Evolutionary conservation across 768 basidiomycete genomes (phyloP).

Genomic region (Leucogyrophana mollusca): DNA sequence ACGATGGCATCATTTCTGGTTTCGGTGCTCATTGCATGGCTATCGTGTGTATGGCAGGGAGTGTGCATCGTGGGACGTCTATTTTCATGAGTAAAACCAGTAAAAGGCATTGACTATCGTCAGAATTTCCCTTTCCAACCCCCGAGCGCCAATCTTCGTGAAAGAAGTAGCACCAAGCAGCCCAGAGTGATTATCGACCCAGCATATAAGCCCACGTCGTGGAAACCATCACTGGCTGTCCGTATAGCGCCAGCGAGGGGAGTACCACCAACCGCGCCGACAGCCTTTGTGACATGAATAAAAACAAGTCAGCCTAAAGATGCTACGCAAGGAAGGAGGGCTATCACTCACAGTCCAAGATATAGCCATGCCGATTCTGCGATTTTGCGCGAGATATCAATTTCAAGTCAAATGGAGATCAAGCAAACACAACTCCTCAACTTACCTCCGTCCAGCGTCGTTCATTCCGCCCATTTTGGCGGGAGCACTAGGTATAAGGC

Average conservation of each 20-base stretch:
- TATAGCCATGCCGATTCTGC: slow-evolving; percentile 8
- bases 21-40: no score
- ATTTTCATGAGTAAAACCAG: no score
- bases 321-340: background rate
- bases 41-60: no score
- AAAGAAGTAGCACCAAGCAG: slow-evolving; percentile 1
- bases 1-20: no score
- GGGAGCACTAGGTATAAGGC: slow-evolving; percentile 6
- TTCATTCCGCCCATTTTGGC: slow-evolving; percentile 9
- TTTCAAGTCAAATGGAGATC: background rate
- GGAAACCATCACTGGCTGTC: slow-evolving; percentile 3
- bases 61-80: no score
- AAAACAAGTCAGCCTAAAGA: background rate
- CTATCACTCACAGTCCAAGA: slow-evolving; percentile 2
- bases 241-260: slow-evolving; percentile 7
- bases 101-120: no score
- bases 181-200: slow-evolving; percentile 5
- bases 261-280: slow-evolving; percentile 2
- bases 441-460: slow-evolving; percentile 9
- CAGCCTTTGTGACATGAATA: background rate
- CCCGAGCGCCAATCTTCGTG: slow-evolving; percentile 6
- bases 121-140: slow-evolving; percentile 10
- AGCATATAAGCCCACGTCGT: slow-evolving; percentile 6
- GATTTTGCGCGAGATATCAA: no score
- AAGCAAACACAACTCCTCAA: background rate